phyloP scores from a whole-genome alignment of 2,329 filamentous ascomycete genomes.

The Trichophaea hybrida region DNA sequence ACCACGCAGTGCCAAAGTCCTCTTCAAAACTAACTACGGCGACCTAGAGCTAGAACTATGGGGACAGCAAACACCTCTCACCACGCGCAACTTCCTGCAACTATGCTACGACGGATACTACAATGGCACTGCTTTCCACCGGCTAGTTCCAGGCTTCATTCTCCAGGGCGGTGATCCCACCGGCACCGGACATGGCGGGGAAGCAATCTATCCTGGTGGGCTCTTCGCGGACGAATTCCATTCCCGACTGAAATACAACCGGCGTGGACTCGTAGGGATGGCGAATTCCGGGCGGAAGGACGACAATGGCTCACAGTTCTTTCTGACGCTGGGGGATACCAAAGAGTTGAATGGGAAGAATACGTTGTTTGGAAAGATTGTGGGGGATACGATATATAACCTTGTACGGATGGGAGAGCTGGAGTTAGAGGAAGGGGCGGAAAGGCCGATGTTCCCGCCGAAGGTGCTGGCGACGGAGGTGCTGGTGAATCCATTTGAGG shows the following conservation, averaged over 20 bases:
- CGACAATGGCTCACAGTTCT: conserved; percentile 92
- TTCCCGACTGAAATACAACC: conserved; percentile 79
- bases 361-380: conserved; percentile 82
- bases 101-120: conserved; percentile 93
- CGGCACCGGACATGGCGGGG: conserved; percentile 78
- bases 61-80: conserved; percentile 81
- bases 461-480: conserved; percentile 63
- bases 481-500: conserved; percentile 66
- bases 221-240: conserved; percentile 80
- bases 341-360: conserved; percentile 80
- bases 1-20: conserved; percentile 53
- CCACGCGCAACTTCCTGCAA: conserved; percentile 90
- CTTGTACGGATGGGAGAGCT: conserved; percentile 82
- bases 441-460: conserved; percentile 73
- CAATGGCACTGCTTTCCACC: conserved; percentile 83
- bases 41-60: conserved; percentile 87
- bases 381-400: conserved; percentile 92
- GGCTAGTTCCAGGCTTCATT: conserved; percentile 80
- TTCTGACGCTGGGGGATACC: conserved; percentile 70
- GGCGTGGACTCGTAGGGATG: conserved; percentile 85
- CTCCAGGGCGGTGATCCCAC: conserved; percentile 91
- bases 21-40: conserved; percentile 78
- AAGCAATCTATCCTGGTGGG: conserved; percentile 80
- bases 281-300: conserved; percentile 67
- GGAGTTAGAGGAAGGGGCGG: conserved; percentile 57